Evolutionary conservation across 139 green algal species (phyloP).

Genomic region (Tetradesmus obliquus): DNA sequence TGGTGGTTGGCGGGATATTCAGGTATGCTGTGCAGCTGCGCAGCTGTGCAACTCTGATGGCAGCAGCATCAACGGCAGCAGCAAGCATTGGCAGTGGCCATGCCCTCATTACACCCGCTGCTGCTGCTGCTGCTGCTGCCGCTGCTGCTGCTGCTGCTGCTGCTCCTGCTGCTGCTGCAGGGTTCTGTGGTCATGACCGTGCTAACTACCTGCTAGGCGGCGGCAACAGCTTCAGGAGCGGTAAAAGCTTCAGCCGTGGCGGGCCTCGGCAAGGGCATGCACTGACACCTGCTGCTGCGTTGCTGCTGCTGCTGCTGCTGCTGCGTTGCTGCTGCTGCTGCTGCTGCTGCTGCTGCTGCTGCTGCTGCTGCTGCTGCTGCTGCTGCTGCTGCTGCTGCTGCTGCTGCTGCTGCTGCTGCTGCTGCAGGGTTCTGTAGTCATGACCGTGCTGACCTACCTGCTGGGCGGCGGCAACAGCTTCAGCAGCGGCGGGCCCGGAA

Average conservation of each 20-base stretch:
- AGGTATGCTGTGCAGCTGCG: conserved; percentile 51
- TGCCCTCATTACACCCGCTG: no score
- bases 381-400: conserved; percentile 1
- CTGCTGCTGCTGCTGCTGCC: background rate
- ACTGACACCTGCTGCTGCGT: conserved; percentile 53
- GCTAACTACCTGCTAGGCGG: conserved; percentile 93
- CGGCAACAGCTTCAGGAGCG: conserved; percentile 89
- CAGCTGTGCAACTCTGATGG: background rate
- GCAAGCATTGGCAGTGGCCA: no score
- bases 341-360: no score
- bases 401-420: conserved; percentile 25
- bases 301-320: background rate
- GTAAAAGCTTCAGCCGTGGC: background rate
- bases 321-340: background rate
- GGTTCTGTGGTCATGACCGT: conserved; percentile 63
- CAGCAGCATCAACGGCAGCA: background rate
- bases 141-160: conserved; percentile 2
- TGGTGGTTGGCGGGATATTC: conserved; percentile 93
- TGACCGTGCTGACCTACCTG: conserved; percentile 88
- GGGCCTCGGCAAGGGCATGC: conserved; percentile 98
- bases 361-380: background rate
- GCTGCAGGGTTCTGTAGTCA: conserved; percentile 46
- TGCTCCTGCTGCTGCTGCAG: conserved; percentile 37
- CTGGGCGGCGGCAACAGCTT: conserved; percentile 96
- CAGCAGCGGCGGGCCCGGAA: conserved; percentile 86